Percentiles rank a stretch among this genome's conserved stretches.
Evolutionary conservation across 805 yeast species (phyloP).

Genomic region (Monosporozyma unispora): DNA sequence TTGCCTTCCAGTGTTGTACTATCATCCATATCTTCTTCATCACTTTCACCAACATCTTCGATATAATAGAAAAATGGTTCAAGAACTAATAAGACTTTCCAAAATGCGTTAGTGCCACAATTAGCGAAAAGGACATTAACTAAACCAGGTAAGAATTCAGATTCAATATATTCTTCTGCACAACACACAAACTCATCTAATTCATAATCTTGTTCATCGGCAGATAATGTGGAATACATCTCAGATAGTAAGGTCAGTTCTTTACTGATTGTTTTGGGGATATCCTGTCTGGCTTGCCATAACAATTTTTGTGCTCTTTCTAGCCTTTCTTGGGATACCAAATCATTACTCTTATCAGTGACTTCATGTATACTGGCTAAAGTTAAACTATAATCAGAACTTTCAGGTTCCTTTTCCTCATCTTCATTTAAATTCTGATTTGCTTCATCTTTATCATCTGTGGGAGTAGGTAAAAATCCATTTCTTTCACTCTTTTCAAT

Average conservation of each 20-base stretch:
- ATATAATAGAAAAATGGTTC: slow-evolving; percentile 32
- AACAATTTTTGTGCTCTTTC: slow-evolving; percentile 26
- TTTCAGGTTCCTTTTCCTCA: background rate
- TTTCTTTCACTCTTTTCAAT: slow-evolving; percentile 30
- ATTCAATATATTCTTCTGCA: slow-evolving; percentile 31
- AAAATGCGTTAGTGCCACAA: slow-evolving; percentile 23
- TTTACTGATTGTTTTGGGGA: slow-evolving; percentile 30
- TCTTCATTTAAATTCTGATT: background rate
- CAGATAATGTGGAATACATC: slow-evolving; percentile 30
- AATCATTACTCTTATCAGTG: slow-evolving; percentile 7
- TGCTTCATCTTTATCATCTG: background rate
- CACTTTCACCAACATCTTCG: slow-evolving; percentile 27
- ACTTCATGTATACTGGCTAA: slow-evolving; percentile 1
- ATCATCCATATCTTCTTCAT: slow-evolving; percentile 11
- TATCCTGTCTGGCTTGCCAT: slow-evolving; percentile 30
- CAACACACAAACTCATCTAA: slow-evolving; percentile 31
- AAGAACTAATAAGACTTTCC: slow-evolving; percentile 30
- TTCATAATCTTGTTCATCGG: slow-evolving; percentile 32
- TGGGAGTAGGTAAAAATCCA: slow-evolving; percentile 22
- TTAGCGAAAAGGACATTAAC: slow-evolving; percentile 26
- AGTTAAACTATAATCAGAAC: background rate
- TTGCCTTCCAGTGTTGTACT: slow-evolving; percentile 1
- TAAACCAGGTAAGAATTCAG: slow-evolving; percentile 28
- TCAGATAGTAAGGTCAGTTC: slow-evolving; percentile 29
- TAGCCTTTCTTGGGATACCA: slow-evolving; percentile 21